These are phyloP conservation scores for Fusarium lyarnte DNA, from an alignment of 2,329 filamentous ascomycete genomes.

Conservation along the genomic window DNA sequence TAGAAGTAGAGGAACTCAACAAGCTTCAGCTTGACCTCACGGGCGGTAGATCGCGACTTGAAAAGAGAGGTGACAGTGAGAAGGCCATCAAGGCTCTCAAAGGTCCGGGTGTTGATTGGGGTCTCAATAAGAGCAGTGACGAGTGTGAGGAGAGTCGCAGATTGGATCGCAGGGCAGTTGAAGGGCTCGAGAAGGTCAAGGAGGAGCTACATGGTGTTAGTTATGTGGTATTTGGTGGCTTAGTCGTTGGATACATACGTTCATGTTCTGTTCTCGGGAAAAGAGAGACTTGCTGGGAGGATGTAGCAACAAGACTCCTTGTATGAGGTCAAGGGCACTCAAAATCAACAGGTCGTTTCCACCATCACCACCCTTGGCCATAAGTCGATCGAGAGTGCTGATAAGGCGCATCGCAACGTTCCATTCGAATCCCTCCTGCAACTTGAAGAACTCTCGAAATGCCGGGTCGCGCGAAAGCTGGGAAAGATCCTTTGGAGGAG, in stretches of 20 bases:
- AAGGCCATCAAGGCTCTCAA: slow-evolving; percentile 91
- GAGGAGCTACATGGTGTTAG: slow-evolving; percentile 67
- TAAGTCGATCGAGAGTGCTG: slow-evolving; percentile 83
- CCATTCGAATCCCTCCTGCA: slow-evolving; percentile 98
- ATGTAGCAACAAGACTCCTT: slow-evolving; percentile 88
- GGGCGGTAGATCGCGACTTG: slow-evolving; percentile 84
- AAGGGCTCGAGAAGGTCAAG: slow-evolving; percentile 93
- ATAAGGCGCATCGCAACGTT: slow-evolving; percentile 91
- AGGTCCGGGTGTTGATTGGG: slow-evolving; percentile 88
- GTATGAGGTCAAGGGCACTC: slow-evolving; percentile 86
- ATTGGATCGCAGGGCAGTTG: slow-evolving; percentile 93
- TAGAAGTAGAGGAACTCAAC: slow-evolving; percentile 99
- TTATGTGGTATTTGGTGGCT: not conserved
- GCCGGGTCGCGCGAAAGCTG: slow-evolving; percentile 84
- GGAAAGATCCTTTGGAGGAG: slow-evolving; percentile 68
- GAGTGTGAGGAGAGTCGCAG: slow-evolving; percentile 86
- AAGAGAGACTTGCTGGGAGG: slow-evolving; percentile 90
- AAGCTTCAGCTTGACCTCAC: slow-evolving; percentile 94
- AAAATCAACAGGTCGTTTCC: slow-evolving; percentile 90
- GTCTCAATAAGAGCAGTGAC: slow-evolving; percentile 88
- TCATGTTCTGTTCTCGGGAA: slow-evolving; percentile 92
- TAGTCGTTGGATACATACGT: slow-evolving; percentile 61
- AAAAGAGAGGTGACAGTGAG: slow-evolving; percentile 92
- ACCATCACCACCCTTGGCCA: slow-evolving; percentile 83
- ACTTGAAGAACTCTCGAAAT: slow-evolving; percentile 93